Percentiles rank a stretch among this genome's conserved stretches.
Evolutionary conservation across 805 yeast genomes (phyloP).

Genomic region (Metschnikowia picachoensis): DNA sequence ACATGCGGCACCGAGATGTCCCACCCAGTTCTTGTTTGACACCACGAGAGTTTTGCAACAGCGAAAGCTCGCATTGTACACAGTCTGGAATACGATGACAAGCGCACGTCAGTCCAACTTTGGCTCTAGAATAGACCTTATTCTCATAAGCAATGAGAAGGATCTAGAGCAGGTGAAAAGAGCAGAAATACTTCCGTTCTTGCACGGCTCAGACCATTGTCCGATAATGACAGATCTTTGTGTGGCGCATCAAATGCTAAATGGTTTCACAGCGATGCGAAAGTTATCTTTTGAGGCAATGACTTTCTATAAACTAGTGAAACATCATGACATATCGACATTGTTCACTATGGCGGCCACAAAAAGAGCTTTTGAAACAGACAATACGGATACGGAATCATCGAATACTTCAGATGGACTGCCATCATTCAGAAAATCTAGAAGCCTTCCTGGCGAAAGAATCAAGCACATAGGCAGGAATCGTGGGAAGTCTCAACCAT

Average conservation of each 20-base stretch:
- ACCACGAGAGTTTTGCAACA: conserved; percentile 56
- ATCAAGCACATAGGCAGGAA: conserved; percentile 6
- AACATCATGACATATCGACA: conserved; percentile 31
- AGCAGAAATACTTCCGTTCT: conserved; percentile 60
- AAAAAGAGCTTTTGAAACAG: conserved; percentile 5
- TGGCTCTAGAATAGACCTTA: conserved; percentile 85
- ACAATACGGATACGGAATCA: conserved; percentile 1
- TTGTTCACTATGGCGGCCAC: conserved; percentile 21
- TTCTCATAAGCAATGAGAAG: conserved; percentile 44
- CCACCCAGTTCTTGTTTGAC: conserved; percentile 46
- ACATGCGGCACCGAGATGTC: conserved; percentile 4
- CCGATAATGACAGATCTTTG: conserved; percentile 76
- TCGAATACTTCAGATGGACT: not conserved
- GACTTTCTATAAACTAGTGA: conserved; percentile 18
- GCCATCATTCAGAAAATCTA: not conserved
- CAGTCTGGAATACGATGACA: conserved; percentile 86
- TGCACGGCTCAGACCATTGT: conserved; percentile 92
- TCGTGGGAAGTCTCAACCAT: not conserved
- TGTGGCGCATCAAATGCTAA: conserved; percentile 7
- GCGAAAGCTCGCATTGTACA: conserved; percentile 62
- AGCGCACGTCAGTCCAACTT: conserved; percentile 76
- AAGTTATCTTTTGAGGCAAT: conserved; percentile 23
- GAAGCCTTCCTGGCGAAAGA: not conserved
- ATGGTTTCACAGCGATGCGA: not conserved
- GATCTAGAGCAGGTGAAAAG: conserved; percentile 31